A percentile compares a stretch with the other conserved stretches of the same genome.
Conservation (phyloP, 345 rosid species). For the Anastatica hierochuntica region DNA sequence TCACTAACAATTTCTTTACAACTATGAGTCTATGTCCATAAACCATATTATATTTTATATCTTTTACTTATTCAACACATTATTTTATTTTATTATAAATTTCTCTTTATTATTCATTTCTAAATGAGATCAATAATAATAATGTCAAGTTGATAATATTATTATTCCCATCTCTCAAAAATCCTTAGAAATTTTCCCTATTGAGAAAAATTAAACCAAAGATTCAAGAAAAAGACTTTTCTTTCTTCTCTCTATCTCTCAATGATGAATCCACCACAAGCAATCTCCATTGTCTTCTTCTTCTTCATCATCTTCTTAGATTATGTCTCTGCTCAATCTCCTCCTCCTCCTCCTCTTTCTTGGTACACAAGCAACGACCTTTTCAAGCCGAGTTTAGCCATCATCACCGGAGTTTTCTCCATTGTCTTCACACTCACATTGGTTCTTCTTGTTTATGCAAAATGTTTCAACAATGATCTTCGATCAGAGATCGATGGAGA, state of each 20-base stretch:
- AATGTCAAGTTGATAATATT: constrained; percentile 11
- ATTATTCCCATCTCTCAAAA: constrained; percentile 3
- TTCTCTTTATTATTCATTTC: too few relatives aligned
- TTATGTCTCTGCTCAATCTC: constrained; percentile 17
- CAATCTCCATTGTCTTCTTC: constrained; percentile 8
- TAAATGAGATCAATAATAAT: constrained; percentile 8
- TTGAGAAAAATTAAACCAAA: not conserved
- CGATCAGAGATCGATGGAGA: constrained; percentile 15
- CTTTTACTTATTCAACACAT: not conserved
- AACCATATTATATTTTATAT: not conserved
- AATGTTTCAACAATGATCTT: constrained; percentile 41
- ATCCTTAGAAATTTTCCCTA: not conserved
- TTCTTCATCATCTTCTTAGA: constrained; percentile 6
- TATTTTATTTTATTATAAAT: too few relatives aligned
- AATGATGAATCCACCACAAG: constrained; percentile 12
- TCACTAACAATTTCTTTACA: too few relatives aligned
- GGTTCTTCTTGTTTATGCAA: constrained; percentile 56
- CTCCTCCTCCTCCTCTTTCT: constrained; percentile 1
- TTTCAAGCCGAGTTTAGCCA: constrained; percentile 68
- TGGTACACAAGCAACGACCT: constrained; percentile 15
- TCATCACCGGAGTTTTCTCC: constrained; percentile 58
- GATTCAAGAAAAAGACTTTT: not conserved
- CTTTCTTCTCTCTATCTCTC: not conserved
- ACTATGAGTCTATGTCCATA: not conserved
- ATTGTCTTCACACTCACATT: constrained; percentile 55